Conservation (phyloP, 257 asterid genomes). For the Ilex aquifolium region DNA sequence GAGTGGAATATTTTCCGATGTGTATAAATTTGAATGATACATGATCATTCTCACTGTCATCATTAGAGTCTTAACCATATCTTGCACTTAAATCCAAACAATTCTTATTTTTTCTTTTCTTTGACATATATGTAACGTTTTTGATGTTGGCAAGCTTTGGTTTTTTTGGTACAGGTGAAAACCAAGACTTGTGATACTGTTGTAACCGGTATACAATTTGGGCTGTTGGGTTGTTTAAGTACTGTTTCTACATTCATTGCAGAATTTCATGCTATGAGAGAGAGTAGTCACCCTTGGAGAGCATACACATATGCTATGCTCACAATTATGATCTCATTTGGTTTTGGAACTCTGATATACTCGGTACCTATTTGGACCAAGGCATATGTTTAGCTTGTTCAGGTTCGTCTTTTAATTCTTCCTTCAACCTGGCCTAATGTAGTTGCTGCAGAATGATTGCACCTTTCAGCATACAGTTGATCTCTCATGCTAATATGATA, state of each 20-base stretch:
- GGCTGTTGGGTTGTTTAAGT: conserved; percentile 85
- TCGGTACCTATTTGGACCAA: conserved; percentile 56
- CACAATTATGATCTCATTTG: conserved; percentile 43
- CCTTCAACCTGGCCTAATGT: too few species aligned
- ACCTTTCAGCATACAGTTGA: too few species aligned
- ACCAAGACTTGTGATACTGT: conserved; percentile 36
- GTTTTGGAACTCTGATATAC: conserved; percentile 61
- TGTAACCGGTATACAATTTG: conserved; percentile 61
- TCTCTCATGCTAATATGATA: too few species aligned
- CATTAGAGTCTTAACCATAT: too few species aligned
- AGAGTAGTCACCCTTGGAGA: conserved; percentile 56
- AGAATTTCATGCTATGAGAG: conserved; percentile 73
- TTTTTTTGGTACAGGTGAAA: conserved; percentile 29
- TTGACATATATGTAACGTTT: too few species aligned
- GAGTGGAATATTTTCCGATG: background rate
- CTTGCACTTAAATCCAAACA: too few species aligned
- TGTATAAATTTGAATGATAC: too few species aligned
- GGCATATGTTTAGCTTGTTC: conserved; percentile 23
- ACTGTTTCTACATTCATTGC: conserved; percentile 80
- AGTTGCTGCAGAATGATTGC: too few species aligned
- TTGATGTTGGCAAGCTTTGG: too few species aligned
- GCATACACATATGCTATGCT: conserved; percentile 51
- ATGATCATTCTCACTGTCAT: background rate
- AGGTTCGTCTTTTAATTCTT: too few species aligned
- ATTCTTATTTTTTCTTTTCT: too few species aligned